Evolutionary conservation across 73 alveolate species (phyloP).

Genomic region (Diophrys sp.): DNA sequence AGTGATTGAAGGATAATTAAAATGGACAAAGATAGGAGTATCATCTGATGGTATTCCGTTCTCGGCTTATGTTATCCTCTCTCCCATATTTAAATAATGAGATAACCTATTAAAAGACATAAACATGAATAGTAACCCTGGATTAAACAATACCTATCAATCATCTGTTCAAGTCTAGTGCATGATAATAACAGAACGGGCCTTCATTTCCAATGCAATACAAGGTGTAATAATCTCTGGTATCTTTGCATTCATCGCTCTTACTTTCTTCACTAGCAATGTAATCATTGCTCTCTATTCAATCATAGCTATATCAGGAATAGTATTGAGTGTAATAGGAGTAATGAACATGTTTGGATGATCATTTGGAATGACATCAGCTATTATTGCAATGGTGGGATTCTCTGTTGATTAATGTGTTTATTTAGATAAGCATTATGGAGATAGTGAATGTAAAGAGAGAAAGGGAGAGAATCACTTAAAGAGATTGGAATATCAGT

Average conservation of each 20-base stretch:
- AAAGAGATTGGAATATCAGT: conserved; percentile 23
- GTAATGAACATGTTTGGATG: conserved; percentile 20
- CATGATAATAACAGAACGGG: neutral
- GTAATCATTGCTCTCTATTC: conserved; percentile 6
- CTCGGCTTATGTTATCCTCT: neutral
- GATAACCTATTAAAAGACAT: neutral
- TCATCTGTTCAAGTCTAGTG: neutral
- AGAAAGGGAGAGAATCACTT: conserved; percentile 7
- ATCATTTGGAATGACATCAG: conserved; percentile 12
- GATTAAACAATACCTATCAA: neutral
- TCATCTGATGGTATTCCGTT: neutral
- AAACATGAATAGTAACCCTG: neutral
- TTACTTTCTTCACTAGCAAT: neutral
- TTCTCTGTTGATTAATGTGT: conserved; percentile 31
- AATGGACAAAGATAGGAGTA: neutral
- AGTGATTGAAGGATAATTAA: neutral
- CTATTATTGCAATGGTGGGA: conserved; percentile 23
- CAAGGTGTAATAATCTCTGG: conserved; percentile 2
- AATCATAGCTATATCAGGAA: conserved; percentile 1
- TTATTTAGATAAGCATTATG: conserved; percentile 9
- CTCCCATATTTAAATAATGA: neutral
- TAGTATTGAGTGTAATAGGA: conserved; percentile 13
- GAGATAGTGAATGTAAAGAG: neutral
- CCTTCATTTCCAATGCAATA: neutral
- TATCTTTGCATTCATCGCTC: conserved; percentile 3